Base-by-base conservation (phyloP, 1,284 basidiomycete genomes). In the Sporisorium scitamineum region DNA sequence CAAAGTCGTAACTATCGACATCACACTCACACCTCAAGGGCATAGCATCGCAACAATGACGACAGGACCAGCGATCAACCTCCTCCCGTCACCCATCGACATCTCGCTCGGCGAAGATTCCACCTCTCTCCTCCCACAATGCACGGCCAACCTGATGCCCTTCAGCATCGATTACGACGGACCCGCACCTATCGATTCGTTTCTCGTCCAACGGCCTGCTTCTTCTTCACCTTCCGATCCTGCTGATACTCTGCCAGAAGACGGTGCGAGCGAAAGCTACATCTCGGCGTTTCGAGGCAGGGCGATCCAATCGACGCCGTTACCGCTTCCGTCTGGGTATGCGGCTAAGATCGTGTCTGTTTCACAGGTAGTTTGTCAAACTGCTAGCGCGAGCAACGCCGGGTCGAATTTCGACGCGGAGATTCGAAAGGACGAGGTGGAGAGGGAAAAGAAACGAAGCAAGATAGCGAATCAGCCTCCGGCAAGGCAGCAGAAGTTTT, bases 81-180 rank as follows among this genome's bases (percentile, higher is more conserved):
- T 75, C 3, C 57, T 76, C 5, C 68, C 72, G 2, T 68, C 72
- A 1, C 63, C 55, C 7, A 59, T 75, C 60, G 54, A 60, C 11
- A 48, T 76, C 41, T 11, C 44, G 11, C 39, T 69, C 22, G 26
- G 13, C 51, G 1, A 39, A 10, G 11, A 42, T 0, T 8, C 2
- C 3, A 5, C 14, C n/a, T 9, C 26, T 0, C 56, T 72, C 1
- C 56, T 72, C 1, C 70, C 70, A 6, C 2, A 20, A 41, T 61
- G 67, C 50, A 54, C 32, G 13, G 70, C 76, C 26, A 76, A 79
- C 55, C 68, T 79, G 6, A 79, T 79, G 78, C 78, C 78, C 9
- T 74, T 79, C 48, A 53, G 51, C 59, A 71, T 79, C 47, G 68
- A 73, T 47, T 79, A 79, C 57, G 54, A 70, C 52, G 78, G 78